Evolutionary conservation across 768 basidiomycete species (phyloP).

Genomic region (Leccinum broughii): DNA sequence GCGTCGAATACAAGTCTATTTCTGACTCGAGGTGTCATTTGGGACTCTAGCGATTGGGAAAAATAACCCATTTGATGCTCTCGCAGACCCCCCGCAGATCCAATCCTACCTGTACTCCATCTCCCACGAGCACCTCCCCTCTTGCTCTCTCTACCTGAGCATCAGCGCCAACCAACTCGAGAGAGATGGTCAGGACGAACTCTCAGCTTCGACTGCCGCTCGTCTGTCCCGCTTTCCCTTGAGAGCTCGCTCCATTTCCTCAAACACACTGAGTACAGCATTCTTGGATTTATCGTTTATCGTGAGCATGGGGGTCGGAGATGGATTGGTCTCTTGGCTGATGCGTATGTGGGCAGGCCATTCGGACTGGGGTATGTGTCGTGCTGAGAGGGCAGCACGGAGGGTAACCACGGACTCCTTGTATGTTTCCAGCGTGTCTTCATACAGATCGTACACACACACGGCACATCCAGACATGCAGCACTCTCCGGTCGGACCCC

Average conservation of each 20-base stretch:
- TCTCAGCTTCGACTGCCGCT: slow-evolving; percentile 35
- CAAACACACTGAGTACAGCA: slow-evolving; percentile 62
- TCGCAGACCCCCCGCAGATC: slow-evolving; percentile 40
- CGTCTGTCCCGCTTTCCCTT: slow-evolving; percentile 43
- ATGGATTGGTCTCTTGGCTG: background rate
- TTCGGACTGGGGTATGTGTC: slow-evolving; percentile 51
- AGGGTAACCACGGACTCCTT: slow-evolving; percentile 52
- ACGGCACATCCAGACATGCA: slow-evolving; percentile 94
- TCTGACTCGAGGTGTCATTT: background rate
- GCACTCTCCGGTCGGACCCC: slow-evolving; percentile 57
- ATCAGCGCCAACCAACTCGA: slow-evolving; percentile 13
- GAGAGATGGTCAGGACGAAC: slow-evolving; percentile 36
- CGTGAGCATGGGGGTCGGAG: background rate
- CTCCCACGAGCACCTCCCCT: slow-evolving; percentile 19
- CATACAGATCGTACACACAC: slow-evolving; percentile 89
- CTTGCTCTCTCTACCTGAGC: slow-evolving; percentile 16
- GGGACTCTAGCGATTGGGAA: slow-evolving; percentile 40
- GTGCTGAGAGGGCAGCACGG: slow-evolving; percentile 46
- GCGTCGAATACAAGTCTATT: background rate
- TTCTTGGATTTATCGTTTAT: slow-evolving; percentile 21
- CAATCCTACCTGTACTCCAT: slow-evolving; percentile 16
- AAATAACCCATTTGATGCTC: slow-evolving; percentile 50
- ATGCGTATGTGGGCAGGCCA: slow-evolving; percentile 64
- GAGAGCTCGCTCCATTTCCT: slow-evolving; percentile 65
- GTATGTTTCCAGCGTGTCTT: slow-evolving; percentile 68